A percentile compares a stretch with the other conserved stretches of the same genome.
Evolutionary conservation across 78 protist species (phyloP).

Genomic region (Cavenderia fasciculata): DNA sequence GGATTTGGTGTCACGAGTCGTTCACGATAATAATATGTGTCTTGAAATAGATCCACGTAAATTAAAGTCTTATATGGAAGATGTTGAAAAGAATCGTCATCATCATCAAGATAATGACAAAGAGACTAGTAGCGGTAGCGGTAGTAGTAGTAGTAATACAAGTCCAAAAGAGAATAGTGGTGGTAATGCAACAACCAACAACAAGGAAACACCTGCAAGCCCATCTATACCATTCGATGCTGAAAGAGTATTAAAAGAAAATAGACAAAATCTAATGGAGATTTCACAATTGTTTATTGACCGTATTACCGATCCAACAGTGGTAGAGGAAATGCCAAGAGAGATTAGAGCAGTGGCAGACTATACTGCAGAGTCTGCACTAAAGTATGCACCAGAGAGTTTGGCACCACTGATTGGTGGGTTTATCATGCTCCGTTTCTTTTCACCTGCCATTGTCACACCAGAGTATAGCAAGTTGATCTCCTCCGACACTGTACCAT

Average conservation of each 20-base stretch:
- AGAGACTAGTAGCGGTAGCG: background rate
- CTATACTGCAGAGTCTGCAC: conserved; percentile 76
- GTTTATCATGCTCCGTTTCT: conserved; percentile 81
- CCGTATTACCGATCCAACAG: conserved; percentile 72
- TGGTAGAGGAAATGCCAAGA: conserved; percentile 79
- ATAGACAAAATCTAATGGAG: conserved; percentile 6
- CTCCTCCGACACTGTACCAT: conserved; percentile 42
- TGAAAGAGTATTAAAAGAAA: conserved; percentile 7
- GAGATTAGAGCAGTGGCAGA: conserved; percentile 77
- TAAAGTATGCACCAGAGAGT: conserved; percentile 69
- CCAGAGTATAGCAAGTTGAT: conserved; percentile 69
- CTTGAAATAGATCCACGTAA: conserved; percentile 74
- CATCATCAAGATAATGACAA: background rate
- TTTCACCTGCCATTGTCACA: conserved; percentile 82
- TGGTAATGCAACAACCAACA: too few species aligned
- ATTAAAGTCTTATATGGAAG: conserved; percentile 5
- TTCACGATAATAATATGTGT: conserved; percentile 31
- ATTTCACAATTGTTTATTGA: conserved; percentile 57
- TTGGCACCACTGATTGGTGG: conserved; percentile 80
- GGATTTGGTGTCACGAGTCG: conserved; percentile 65
- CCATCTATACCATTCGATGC: background rate
- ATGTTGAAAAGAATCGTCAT: background rate
- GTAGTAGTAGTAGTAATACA: background rate
- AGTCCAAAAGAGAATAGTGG: too few species aligned
- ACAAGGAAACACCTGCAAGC: too few species aligned